Evolutionary conservation across 192 early-diverging fungal genomes (phyloP).

Genomic region (Gamsiella multidivaricata): DNA sequence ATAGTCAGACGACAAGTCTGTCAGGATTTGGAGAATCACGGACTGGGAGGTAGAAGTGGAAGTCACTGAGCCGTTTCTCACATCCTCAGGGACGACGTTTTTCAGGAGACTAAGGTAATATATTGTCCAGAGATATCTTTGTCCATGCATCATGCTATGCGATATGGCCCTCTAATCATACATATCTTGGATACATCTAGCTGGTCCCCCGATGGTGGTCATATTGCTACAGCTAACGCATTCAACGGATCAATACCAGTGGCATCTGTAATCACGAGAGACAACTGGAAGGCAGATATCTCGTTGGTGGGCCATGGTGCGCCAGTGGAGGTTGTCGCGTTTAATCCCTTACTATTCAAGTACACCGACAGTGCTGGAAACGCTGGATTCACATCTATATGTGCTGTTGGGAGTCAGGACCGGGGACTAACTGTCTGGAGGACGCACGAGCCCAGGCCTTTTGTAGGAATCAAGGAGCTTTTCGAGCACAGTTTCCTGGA

Average conservation of each 20-base stretch:
- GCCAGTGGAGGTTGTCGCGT: conserved; percentile 87
- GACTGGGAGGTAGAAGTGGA: conserved; percentile 88
- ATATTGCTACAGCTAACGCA: conserved; percentile 90
- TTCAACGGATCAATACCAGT: conserved; percentile 82
- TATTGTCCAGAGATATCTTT: neutral
- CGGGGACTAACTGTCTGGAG: conserved; percentile 88
- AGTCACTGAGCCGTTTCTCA: conserved; percentile 77
- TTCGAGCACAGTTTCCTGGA: conserved; percentile 91
- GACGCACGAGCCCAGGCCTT: conserved; percentile 76
- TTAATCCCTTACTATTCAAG: conserved; percentile 86
- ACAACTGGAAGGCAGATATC: conserved; percentile 80
- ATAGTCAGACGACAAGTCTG: conserved; percentile 89
- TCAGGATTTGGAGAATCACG: conserved; percentile 86
- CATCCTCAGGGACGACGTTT: conserved; percentile 88
- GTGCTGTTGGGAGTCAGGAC: conserved; percentile 93
- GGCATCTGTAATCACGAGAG: conserved; percentile 82
- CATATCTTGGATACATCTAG: conserved; percentile 52
- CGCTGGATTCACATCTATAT: conserved; percentile 66
- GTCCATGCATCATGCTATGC: neutral
- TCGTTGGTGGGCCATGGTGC: conserved; percentile 90
- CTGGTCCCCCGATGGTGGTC: conserved; percentile 98
- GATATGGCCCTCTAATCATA: neutral
- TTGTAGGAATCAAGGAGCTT: conserved; percentile 75
- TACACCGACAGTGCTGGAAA: conserved; percentile 40
- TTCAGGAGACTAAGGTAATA: conserved; percentile 84